Percentiles rank a stretch among this genome's conserved stretches.
Evolutionary conservation across 2,329 filamentous ascomycete species (phyloP).

Genomic region (Pseudogymnoascus destructans): DNA sequence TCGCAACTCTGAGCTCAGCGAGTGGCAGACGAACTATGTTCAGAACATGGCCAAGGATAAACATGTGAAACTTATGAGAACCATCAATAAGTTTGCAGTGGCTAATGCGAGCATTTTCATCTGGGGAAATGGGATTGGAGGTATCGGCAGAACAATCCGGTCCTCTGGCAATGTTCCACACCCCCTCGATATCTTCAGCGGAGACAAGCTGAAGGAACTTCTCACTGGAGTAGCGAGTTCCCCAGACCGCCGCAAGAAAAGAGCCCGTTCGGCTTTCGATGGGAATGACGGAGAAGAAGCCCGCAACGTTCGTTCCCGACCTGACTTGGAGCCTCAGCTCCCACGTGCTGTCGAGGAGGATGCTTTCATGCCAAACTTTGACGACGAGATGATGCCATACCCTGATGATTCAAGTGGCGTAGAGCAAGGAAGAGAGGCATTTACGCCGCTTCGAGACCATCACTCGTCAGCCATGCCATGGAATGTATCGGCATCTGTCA

Average conservation of each 20-base stretch:
- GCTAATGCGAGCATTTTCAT: slow-evolving; percentile 51
- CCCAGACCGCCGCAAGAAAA: not conserved
- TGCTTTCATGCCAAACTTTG: slow-evolving; percentile 29
- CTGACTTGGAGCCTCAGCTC: slow-evolving; percentile 26
- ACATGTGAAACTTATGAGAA: slow-evolving; percentile 32
- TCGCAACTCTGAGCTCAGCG: slow-evolving; percentile 39
- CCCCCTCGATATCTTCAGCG: slow-evolving; percentile 46
- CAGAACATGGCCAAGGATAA: slow-evolving; percentile 42
- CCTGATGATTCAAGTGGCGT: slow-evolving; percentile 29
- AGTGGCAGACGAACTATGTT: slow-evolving; percentile 46
- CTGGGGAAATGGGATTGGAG: slow-evolving; percentile 41
- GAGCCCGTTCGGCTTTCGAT: slow-evolving; percentile 7
- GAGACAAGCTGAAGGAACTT: slow-evolving; percentile 36
- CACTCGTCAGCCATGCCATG: slow-evolving; percentile 55
- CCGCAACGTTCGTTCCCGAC: slow-evolving; percentile 28
- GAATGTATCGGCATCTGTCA: slow-evolving; percentile 46
- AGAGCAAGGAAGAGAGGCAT: slow-evolving; percentile 59
- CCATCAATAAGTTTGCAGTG: slow-evolving; percentile 36
- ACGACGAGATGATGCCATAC: slow-evolving; percentile 19
- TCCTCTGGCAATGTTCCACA: slow-evolving; percentile 22
- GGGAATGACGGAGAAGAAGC: slow-evolving; percentile 20
- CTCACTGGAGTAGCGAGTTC: slow-evolving; percentile 14
- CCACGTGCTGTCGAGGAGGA: slow-evolving; percentile 23
- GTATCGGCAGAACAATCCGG: slow-evolving; percentile 36
- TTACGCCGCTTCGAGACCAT: slow-evolving; percentile 53